Percentiles rank a stretch among this genome's conserved stretches.
These are phyloP conservation scores for Lactuca sativa DNA, from an alignment of 129 eudicot genomes.

Conservation along the genomic window DNA sequence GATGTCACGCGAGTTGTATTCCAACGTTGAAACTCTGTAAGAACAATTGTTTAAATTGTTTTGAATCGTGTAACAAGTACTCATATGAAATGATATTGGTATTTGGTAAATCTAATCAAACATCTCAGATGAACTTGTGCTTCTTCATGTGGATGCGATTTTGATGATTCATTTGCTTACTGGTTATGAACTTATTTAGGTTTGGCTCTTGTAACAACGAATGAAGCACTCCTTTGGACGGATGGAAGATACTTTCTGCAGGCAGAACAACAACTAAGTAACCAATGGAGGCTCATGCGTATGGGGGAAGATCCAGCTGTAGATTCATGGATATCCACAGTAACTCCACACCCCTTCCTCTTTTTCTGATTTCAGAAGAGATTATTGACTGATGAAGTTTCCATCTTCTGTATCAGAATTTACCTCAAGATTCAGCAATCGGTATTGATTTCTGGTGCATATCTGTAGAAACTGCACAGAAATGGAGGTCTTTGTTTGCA, in stretches of 20 bases:
- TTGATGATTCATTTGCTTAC: slow-evolving; percentile 10
- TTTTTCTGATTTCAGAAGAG: background rate
- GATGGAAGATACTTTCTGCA: slow-evolving; percentile 97
- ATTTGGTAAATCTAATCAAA: background rate
- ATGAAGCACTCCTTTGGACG: slow-evolving; percentile 96
- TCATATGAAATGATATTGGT: background rate
- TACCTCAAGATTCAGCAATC: slow-evolving; percentile 66
- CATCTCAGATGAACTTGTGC: too few relatives aligned
- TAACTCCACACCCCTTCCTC: slow-evolving; percentile 36
- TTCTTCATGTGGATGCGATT: too few relatives aligned
- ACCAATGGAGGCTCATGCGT: slow-evolving; percentile 96
- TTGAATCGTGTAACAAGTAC: background rate
- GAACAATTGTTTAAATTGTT: background rate
- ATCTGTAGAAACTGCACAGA: slow-evolving; percentile 84
- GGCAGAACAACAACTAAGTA: slow-evolving; percentile 71
- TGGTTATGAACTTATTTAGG: slow-evolving; percentile 44
- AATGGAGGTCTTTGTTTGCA: slow-evolving; percentile 73
- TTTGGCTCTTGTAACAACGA: slow-evolving; percentile 77
- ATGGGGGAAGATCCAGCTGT: slow-evolving; percentile 83
- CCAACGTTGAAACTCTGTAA: background rate
- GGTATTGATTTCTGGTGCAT: slow-evolving; percentile 95
- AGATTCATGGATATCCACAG: slow-evolving; percentile 88
- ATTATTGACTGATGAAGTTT: slow-evolving; percentile 19
- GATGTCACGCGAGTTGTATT: background rate
- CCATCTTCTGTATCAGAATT: slow-evolving; percentile 53